Base-by-base conservation (phyloP, 2,329 filamentous ascomycete species). In the Pestalotiopsis sp. region DNA sequence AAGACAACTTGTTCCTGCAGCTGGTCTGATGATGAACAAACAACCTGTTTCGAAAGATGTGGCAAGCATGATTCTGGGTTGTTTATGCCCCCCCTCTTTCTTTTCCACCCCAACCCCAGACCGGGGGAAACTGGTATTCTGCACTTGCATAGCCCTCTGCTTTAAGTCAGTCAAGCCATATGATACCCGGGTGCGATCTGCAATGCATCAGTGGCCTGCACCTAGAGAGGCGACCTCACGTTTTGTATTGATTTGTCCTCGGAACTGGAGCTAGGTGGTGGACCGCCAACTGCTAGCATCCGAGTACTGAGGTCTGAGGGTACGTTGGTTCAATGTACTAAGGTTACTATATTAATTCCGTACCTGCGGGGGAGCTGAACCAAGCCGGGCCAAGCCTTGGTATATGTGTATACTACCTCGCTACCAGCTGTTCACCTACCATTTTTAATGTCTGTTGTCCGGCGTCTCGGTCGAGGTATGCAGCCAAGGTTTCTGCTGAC, bases 1-100 rank as follows among this genome's bases (percentile, higher is more conserved):
- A 39, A 27, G 49, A 65, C 63, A 65, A 56, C 63, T 23, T 65
- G 63, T 65, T 65, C 63, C 41, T 65, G 63, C 45, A 65, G 38
- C 7, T 38, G 36, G 36, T 25, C 39, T 45, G 23, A 36, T 56
- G 41, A 61, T 61, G 63, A 65, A 62, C 20, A 65, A 65, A 45
- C 11, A 65, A 65, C 63, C 39, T 65, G 63, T 65, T 65, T 65
- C 25, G 45, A 65, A 31, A 31, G 20, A n/a, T 57, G 63, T 49
- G 63, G 63, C 63, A 65, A 65, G 41, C 27, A 57, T 36, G 41
- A 49, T 56, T n/a, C 45, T 9, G 17, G 45, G 45, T 52, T 52
- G 45, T 52, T n/a, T 52, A 52, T n/a, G 13, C 14, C 17, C 27
- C 27, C 27, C 27, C 27, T 31, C 27, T 6, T 7, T 31, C 27